phyloP scores from a whole-genome alignment of 1,139 yeast species.

The Candida labiduridarum region DNA sequence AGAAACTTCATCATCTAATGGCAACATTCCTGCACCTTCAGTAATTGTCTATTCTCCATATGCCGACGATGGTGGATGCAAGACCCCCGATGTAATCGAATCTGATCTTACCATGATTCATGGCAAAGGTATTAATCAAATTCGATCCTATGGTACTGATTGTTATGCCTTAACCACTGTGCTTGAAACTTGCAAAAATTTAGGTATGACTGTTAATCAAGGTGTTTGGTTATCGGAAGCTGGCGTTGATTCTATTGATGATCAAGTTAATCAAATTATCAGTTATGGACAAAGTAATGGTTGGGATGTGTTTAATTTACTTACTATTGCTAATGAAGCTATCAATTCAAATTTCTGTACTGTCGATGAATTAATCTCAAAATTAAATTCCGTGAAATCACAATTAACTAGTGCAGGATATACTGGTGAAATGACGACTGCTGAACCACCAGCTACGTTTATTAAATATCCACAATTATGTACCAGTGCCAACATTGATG shows the following conservation, averaged over 20 bases:
- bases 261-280: slow-evolving; percentile 56
- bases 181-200: slow-evolving; percentile 56
- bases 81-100: slow-evolving; percentile 52
- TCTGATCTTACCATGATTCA: slow-evolving; percentile 62
- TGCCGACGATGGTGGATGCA: slow-evolving; percentile 67
- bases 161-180: slow-evolving; percentile 71
- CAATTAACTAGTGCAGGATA: slow-evolving; percentile 69
- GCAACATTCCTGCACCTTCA: slow-evolving; percentile 42
- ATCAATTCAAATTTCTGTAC: slow-evolving; percentile 61
- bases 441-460: slow-evolving; percentile 85
- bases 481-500: slow-evolving; percentile 65
- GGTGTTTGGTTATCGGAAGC: slow-evolving; percentile 74
- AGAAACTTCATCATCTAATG: slow-evolving; percentile 10
- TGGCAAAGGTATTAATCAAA: slow-evolving; percentile 59
- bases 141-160: slow-evolving; percentile 86
- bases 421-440: slow-evolving; percentile 74
- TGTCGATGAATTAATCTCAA: slow-evolving; percentile 58
- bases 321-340: slow-evolving; percentile 90
- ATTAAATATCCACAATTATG: slow-evolving; percentile 68
- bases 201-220: slow-evolving; percentile 78
- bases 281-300: slow-evolving; percentile 51
- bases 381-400: slow-evolving; percentile 64
- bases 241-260: slow-evolving; percentile 73
- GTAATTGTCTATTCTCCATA: slow-evolving; percentile 83
- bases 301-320: slow-evolving; percentile 72